These are phyloP conservation scores for Starmerella gropengiesseri DNA, from an alignment of 805 yeast genomes.

Conservation along the genomic window DNA sequence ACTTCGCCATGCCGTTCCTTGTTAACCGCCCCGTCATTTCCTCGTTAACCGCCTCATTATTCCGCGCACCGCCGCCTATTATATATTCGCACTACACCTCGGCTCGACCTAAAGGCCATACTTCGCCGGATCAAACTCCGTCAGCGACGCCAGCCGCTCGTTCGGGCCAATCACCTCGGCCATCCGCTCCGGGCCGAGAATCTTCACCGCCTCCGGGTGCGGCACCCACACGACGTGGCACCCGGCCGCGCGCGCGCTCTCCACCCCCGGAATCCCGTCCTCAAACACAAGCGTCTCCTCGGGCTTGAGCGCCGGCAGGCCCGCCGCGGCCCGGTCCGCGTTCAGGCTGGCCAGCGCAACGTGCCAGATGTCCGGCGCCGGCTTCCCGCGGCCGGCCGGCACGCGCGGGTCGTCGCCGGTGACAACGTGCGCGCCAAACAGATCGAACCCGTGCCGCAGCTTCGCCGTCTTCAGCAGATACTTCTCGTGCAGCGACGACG, in stretches of 20 bases:
- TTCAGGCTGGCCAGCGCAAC: constrained; percentile 67
- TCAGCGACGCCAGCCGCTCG: constrained; percentile 42
- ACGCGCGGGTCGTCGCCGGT: constrained; percentile 85
- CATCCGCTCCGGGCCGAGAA: constrained; percentile 41
- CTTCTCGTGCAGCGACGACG: constrained; percentile 59
- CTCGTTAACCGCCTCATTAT: too few species aligned
- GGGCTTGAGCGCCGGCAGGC: constrained; percentile 43
- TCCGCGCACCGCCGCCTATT: too few species aligned
- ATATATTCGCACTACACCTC: too few species aligned
- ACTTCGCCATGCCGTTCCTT: too few species aligned
- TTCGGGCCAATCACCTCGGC: constrained; percentile 40
- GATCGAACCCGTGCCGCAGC: constrained; percentile 48
- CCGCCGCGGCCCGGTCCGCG: constrained; percentile 35
- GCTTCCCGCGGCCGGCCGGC: constrained; percentile 82
- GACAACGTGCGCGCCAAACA: constrained; percentile 58
- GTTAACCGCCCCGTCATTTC: too few species aligned
- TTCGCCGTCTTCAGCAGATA: constrained; percentile 65
- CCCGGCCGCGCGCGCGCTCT: constrained; percentile 73
- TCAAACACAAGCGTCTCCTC: constrained; percentile 84
- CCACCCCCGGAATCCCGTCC: constrained; percentile 89
- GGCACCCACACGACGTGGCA: constrained; percentile 93
- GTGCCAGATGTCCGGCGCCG: constrained; percentile 86
- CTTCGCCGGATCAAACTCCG: constrained; percentile 40
- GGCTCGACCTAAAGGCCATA: constrained; percentile 29
- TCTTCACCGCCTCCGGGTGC: constrained; percentile 55